Base-by-base conservation (phyloP, 2,329 filamentous ascomycete species). In the Rugonectria rugulosa region DNA sequence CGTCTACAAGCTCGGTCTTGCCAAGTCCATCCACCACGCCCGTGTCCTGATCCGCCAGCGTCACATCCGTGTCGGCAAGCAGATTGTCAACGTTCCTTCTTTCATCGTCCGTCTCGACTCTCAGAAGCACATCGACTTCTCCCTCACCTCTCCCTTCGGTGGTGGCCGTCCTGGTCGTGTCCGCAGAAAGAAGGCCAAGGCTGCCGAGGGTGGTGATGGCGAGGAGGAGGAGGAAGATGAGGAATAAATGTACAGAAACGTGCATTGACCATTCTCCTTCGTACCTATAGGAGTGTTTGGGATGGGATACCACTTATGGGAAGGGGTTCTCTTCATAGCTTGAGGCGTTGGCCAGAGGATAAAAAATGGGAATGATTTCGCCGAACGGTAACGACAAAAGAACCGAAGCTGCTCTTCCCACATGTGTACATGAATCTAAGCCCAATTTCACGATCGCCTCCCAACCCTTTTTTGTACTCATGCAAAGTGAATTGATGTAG, bases 111-210 rank as follows among this genome's bases (percentile, higher is more conserved):
- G 95, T 83, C 92, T 99, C 76, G 95, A 99, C 87, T 97, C 93
- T 74, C 95, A 99, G 89, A 99, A 99, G 91, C 95, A 99, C 90
- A 98, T 99, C 75, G 95, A 99, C 87, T 98, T 99, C 80, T 87
- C 95, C 64, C 88, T 99, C 68, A 96, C 89, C 82, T 98, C 94
- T 77, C 94, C 95, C 78, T 97, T 97, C 75, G 95, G 95, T 81
- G 93, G 93, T 78, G 95, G 95, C 77, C 93, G 95, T 73, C 92
- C 92, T 73, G 95, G 95, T 72, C 95, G 95, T 88, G 94, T 97
- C 76, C 89, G 92, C 81, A 96, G 95, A 88, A 99, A 98, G 95
- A 99, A 98, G 93, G 91, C 93, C 79, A 94, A 92, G 85, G 91
- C 95, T 71, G 92, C 92, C 62, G 92, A 96, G 83, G 89, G 88